Conservation (phyloP, 2,329 filamentous ascomycete genomes). For the Aspergillus cejpii region DNA sequence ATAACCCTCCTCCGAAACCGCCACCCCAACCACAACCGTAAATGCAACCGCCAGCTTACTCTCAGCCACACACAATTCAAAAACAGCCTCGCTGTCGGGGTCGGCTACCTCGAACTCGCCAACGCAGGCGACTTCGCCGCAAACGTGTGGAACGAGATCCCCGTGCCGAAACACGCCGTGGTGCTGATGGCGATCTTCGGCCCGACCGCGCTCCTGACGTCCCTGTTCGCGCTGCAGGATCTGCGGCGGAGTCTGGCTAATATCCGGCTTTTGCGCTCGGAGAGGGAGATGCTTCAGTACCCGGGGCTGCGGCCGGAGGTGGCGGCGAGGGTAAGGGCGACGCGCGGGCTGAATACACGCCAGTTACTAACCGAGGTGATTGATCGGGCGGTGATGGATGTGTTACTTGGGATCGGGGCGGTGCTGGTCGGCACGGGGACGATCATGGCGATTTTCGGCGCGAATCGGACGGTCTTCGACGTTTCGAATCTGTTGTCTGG, state of each 20-base stretch:
- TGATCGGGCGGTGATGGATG: constrained; percentile 48
- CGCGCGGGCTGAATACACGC: constrained; percentile 43
- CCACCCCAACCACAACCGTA: constrained; percentile 14
- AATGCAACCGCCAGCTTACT: constrained; percentile 7
- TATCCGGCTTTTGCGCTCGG: constrained; percentile 40
- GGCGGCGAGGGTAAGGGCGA: constrained; percentile 20
- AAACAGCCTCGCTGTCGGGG: constrained; percentile 34
- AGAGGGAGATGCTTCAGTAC: constrained; percentile 33
- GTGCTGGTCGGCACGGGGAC: constrained; percentile 49
- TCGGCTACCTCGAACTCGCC: constrained; percentile 51
- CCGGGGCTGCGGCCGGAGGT: too few species aligned
- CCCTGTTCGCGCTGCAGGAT: constrained; percentile 45
- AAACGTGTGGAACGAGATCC: constrained; percentile 51
- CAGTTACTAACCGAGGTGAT: constrained; percentile 49
- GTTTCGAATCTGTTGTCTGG: constrained; percentile 51
- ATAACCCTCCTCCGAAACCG: background rate
- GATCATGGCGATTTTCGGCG: constrained; percentile 50
- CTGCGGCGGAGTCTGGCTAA: constrained; percentile 43
- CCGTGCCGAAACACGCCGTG: constrained; percentile 45
- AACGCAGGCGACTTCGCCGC: constrained; percentile 54
- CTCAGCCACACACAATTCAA: constrained; percentile 15
- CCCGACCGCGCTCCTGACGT: constrained; percentile 41
- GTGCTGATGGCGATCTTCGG: constrained; percentile 51
- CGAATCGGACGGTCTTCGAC: constrained; percentile 37
- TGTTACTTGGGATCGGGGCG: constrained; percentile 46